phyloP scores from a whole-genome alignment of 148 eudicot species.

The Fagopyrum esculentum region DNA sequence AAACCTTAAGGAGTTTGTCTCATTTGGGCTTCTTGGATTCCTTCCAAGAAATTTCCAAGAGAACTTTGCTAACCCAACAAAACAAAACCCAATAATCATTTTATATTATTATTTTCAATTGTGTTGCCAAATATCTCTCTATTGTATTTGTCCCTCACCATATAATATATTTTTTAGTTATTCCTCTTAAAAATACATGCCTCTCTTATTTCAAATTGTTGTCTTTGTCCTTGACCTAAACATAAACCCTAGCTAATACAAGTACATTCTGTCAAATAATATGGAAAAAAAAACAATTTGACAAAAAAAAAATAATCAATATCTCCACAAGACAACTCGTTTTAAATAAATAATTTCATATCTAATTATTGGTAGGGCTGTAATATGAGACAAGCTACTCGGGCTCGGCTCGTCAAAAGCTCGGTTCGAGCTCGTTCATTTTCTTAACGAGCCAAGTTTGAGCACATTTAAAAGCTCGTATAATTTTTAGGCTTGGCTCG shows the following conservation, averaged over 20 bases:
- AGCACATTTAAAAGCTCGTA: no score
- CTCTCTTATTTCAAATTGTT: background rate
- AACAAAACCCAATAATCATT: background rate
- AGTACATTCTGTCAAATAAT: background rate
- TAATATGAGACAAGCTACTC: no score
- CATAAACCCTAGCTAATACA: background rate
- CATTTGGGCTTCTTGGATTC: slow-evolving; percentile 5
- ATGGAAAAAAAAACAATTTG: background rate
- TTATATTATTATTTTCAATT: background rate
- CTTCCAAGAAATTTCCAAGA: background rate
- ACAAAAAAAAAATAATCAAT: background rate
- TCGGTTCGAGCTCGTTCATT: no score
- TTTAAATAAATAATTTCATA: no score
- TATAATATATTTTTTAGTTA: background rate
- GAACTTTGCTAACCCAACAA: background rate
- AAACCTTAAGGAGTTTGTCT: background rate
- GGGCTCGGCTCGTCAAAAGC: no score
- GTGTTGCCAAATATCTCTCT: background rate
- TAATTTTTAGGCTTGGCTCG: no score
- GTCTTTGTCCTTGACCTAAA: background rate
- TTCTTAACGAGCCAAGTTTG: no score
- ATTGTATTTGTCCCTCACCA: background rate
- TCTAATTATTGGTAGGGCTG: no score
- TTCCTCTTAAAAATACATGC: background rate
- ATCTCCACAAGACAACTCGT: background rate